Percentiles rank a stretch among this genome's conserved stretches.
phyloP scores from a whole-genome alignment of 306 rosid species.

The Rosa multiflora region DNA sequence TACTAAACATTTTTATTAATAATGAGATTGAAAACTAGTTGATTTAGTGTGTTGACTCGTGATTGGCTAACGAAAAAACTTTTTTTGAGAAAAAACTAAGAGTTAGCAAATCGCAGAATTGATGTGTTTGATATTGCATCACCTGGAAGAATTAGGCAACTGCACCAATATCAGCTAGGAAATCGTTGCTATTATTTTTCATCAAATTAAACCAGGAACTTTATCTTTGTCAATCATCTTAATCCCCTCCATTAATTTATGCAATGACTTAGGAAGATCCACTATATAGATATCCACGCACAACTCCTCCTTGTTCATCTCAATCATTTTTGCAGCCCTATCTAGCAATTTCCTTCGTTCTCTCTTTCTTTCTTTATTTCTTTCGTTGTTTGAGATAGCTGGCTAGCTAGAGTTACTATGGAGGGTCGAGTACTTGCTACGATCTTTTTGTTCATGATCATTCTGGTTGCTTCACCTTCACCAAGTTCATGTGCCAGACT shows the following conservation, averaged over 20 bases:
- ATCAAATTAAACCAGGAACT: neutral
- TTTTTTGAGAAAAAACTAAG: too few species aligned
- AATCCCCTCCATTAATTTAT: neutral
- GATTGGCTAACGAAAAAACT: too few species aligned
- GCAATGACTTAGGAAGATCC: neutral
- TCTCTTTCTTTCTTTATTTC: neutral
- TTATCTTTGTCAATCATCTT: neutral
- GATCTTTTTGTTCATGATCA: neutral
- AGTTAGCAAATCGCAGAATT: too few species aligned
- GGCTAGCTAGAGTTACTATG: neutral
- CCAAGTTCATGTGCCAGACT: neutral
- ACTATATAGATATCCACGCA: neutral
- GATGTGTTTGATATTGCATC: too few species aligned
- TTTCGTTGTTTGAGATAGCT: neutral
- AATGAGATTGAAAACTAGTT: too few species aligned
- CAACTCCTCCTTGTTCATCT: neutral
- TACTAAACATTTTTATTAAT: too few species aligned
- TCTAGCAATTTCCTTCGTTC: neutral
- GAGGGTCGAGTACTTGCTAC: neutral
- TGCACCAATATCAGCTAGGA: neutral
- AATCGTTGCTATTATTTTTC: neutral
- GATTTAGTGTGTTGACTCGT: too few species aligned
- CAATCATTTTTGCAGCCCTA: neutral
- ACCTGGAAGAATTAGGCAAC: neutral
- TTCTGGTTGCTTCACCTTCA: neutral